phyloP scores from a whole-genome alignment of 2,329 filamentous ascomycete species.

The Exophiala sp. region DNA sequence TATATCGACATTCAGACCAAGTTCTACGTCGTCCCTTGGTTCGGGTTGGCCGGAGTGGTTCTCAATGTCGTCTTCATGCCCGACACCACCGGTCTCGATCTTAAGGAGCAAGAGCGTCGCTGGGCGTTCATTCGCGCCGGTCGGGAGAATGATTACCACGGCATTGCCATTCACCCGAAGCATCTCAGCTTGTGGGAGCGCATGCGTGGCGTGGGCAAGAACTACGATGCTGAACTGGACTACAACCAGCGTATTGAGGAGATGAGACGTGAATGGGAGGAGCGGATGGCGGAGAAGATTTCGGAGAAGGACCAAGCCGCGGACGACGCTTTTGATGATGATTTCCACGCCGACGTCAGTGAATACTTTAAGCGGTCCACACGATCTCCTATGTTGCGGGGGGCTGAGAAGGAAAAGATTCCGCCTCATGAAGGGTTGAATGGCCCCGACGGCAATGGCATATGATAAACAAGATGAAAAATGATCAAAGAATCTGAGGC shows the following conservation, averaged over 20 bases:
- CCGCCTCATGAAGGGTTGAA: slow-evolving; percentile 13
- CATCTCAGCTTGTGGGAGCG: slow-evolving; percentile 89
- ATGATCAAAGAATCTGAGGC: no score
- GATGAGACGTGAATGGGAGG: slow-evolving; percentile 59
- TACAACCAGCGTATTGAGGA: slow-evolving; percentile 79
- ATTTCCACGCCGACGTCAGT: slow-evolving; percentile 47
- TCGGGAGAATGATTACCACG: slow-evolving; percentile 77
- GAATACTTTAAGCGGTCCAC: slow-evolving; percentile 50
- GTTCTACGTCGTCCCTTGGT: slow-evolving; percentile 78
- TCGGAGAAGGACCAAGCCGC: slow-evolving; percentile 45
- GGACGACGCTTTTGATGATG: slow-evolving; percentile 33
- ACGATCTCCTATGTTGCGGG: slow-evolving; percentile 24
- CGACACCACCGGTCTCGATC: slow-evolving; percentile 82
- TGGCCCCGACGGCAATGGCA: slow-evolving; percentile 6
- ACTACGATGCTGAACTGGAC: slow-evolving; percentile 77
- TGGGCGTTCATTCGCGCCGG: slow-evolving; percentile 82
- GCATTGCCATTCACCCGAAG: slow-evolving; percentile 81
- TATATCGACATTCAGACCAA: slow-evolving; percentile 66
- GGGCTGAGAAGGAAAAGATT: slow-evolving; percentile 21
- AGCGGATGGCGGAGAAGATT: slow-evolving; percentile 42
- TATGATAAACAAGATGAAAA: not conserved
- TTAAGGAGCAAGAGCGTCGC: slow-evolving; percentile 93
- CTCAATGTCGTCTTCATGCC: slow-evolving; percentile 81
- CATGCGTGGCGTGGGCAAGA: slow-evolving; percentile 67
- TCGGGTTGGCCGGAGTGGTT: slow-evolving; percentile 78